A percentile compares a stretch with the other conserved stretches of the same genome.
phyloP scores from a whole-genome alignment of 129 eudicot species.

The Dittrichia graveolens region DNA sequence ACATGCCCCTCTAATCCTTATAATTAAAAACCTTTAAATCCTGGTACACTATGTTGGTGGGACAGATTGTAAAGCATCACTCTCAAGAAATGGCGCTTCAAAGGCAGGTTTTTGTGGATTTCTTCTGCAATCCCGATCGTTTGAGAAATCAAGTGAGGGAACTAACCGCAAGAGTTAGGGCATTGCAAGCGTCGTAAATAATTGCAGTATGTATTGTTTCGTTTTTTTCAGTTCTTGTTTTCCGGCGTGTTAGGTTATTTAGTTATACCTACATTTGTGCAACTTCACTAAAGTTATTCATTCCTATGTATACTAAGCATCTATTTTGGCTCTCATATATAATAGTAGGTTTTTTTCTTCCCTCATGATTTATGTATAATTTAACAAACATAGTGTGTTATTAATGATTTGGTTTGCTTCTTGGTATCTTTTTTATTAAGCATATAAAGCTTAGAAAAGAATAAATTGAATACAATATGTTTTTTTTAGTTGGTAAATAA shows the following conservation, averaged over 20 bases:
- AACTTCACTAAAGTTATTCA: neutral
- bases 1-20: too few species aligned
- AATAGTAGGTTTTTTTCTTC: neutral
- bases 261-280: neutral
- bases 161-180: conserved; percentile 79
- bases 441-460: neutral
- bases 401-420: neutral
- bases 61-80: conserved; percentile 90
- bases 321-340: neutral
- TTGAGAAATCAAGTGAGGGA: conserved; percentile 85
- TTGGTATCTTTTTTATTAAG: neutral
- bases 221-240: neutral
- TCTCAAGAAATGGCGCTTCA: conserved; percentile 88
- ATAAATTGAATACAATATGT: neutral
- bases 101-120: conserved; percentile 90
- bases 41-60: neutral
- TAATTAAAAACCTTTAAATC: neutral
- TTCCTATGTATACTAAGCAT: neutral
- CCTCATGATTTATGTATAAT: neutral
- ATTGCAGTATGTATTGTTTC: neutral
- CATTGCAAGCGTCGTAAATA: conserved; percentile 71
- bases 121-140: conserved; percentile 90
- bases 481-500: neutral
- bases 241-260: neutral
- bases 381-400: neutral